Evolutionary conservation across 495 filamentous ascomycete species (phyloP).

Genomic region (Penicillium macrosclerotiorum): DNA sequence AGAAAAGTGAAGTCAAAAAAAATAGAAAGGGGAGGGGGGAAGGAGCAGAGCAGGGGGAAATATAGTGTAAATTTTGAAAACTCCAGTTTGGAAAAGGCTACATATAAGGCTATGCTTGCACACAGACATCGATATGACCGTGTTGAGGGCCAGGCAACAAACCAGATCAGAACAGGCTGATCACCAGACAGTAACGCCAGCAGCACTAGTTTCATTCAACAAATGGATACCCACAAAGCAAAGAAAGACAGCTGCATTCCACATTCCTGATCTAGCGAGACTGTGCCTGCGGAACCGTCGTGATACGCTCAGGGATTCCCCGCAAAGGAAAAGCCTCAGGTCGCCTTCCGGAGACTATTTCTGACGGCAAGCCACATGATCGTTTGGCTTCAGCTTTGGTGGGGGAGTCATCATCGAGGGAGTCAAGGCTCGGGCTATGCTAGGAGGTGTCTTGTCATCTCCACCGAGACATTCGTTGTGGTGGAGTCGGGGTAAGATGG

Average conservation of each 20-base stretch:
- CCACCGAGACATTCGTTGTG: constrained; percentile 10
- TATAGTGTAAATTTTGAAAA: constrained; percentile 4
- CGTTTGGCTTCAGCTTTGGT: constrained; percentile 9
- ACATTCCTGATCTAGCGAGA: constrained; percentile 24
- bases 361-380: constrained; percentile 16
- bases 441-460: background rate
- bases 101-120: constrained; percentile 12
- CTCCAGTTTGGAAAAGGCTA: constrained; percentile 6
- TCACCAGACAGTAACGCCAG: constrained; percentile 14
- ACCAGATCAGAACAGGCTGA: constrained; percentile 12
- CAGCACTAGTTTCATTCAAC: constrained; percentile 12
- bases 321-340: constrained; percentile 21
- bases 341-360: constrained; percentile 11
- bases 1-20: constrained; percentile 18
- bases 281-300: constrained; percentile 17
- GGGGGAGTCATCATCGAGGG: constrained; percentile 9
- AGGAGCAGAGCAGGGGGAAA: constrained; percentile 6
- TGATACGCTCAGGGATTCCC: constrained; percentile 36
- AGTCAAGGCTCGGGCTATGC: constrained; percentile 8
- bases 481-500: constrained; percentile 2
- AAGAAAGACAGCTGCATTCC: constrained; percentile 19
- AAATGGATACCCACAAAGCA: constrained; percentile 12
- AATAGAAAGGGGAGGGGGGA: constrained; percentile 10
- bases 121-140: constrained; percentile 13
- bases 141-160: constrained; percentile 15